phyloP scores from a whole-genome alignment of 2,329 filamentous ascomycete genomes.

The Sporothrix euskadiensis region DNA sequence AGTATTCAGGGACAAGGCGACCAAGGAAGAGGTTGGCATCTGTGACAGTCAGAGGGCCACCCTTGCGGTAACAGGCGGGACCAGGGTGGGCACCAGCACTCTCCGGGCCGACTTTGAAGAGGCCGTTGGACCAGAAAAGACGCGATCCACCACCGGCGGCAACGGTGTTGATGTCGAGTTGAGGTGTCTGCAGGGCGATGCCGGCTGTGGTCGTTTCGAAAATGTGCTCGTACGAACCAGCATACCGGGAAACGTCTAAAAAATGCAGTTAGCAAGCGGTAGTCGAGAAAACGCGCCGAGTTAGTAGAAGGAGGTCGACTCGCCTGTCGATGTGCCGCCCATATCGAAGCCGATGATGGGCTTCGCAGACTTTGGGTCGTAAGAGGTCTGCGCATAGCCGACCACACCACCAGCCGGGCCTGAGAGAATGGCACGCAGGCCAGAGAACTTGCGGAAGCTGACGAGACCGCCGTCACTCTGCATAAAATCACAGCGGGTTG shows the following conservation, averaged over 20 bases:
- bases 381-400: slow-evolving; percentile 71
- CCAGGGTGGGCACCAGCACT: slow-evolving; percentile 69
- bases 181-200: slow-evolving; percentile 85
- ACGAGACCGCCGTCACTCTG: slow-evolving; percentile 58
- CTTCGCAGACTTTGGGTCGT: slow-evolving; percentile 64
- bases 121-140: slow-evolving; percentile 74
- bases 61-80: slow-evolving; percentile 68
- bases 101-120: slow-evolving; percentile 85
- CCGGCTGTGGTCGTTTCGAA: slow-evolving; percentile 71
- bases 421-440: slow-evolving; percentile 61
- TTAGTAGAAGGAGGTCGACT: not conserved
- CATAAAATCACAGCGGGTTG: slow-evolving; percentile 70
- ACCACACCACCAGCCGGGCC: slow-evolving; percentile 72
- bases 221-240: slow-evolving; percentile 65
- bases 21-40: slow-evolving; percentile 68
- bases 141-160: slow-evolving; percentile 69
- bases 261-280: not conserved
- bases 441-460: slow-evolving; percentile 32
- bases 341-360: slow-evolving; percentile 71
- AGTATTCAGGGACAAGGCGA: slow-evolving; percentile 57
- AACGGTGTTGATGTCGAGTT: slow-evolving; percentile 92
- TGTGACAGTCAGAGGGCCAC: slow-evolving; percentile 46
- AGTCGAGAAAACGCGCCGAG: not conserved
- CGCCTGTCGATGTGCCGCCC: slow-evolving; percentile 23
- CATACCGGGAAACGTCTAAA: slow-evolving; percentile 39